phyloP scores from a whole-genome alignment of 2,329 filamentous ascomycete species.

The Clarireedia sp. region DNA sequence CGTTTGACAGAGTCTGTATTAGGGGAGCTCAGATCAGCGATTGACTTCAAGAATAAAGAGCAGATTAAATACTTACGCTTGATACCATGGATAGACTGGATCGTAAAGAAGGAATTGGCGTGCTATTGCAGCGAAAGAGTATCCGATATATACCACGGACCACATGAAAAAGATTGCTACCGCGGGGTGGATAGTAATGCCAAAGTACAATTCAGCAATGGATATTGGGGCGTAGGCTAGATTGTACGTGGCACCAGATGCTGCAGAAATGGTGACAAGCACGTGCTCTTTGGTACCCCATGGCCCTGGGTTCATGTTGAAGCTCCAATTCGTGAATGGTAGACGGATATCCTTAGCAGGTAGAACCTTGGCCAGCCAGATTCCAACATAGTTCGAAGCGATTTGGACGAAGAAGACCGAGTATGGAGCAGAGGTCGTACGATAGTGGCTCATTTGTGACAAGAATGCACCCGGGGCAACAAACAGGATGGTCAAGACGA shows the following conservation, averaged over 20 bases:
- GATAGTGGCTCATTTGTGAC: constrained; percentile 47
- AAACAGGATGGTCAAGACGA: constrained; percentile 46
- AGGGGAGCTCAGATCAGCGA: not conserved
- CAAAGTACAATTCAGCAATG: constrained; percentile 50
- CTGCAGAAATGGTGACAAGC: constrained; percentile 37
- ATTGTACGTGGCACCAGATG: constrained; percentile 45
- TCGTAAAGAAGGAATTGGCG: constrained; percentile 51
- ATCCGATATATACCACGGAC: constrained; percentile 49
- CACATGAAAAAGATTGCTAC: constrained; percentile 54
- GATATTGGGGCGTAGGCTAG: constrained; percentile 44
- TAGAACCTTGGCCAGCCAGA: constrained; percentile 35
- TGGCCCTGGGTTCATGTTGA: constrained; percentile 26
- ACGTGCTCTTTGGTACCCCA: constrained; percentile 28
- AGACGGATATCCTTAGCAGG: constrained; percentile 39
- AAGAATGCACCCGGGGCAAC: constrained; percentile 50
- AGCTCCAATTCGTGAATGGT: constrained; percentile 36
- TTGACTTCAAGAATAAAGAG: no score
- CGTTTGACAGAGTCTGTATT: constrained; percentile 39
- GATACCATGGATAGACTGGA: constrained; percentile 45
- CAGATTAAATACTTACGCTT: constrained; percentile 7
- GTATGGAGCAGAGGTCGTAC: constrained; percentile 46
- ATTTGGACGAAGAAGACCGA: constrained; percentile 55
- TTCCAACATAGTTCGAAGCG: constrained; percentile 39
- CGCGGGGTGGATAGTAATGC: constrained; percentile 41
- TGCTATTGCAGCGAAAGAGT: constrained; percentile 50